Conservation (phyloP, 2,329 filamentous ascomycete genomes). For the Neofusicoccum laricinum region DNA sequence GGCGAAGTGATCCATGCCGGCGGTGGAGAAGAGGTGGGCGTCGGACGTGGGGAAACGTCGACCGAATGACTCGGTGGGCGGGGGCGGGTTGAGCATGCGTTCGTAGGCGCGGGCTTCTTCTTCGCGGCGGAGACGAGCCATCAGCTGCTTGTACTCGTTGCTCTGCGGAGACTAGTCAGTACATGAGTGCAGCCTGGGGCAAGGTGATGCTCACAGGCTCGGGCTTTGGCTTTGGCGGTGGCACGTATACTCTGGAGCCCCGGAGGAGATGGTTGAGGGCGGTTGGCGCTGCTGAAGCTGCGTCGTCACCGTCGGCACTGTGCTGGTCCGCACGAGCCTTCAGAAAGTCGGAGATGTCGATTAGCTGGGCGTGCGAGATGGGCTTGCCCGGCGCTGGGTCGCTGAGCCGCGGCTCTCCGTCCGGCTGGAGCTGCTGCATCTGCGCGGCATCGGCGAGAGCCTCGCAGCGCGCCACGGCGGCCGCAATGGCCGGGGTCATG, state of each 20-base stretch:
- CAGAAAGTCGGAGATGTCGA: constrained; percentile 59
- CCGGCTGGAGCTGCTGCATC: constrained; percentile 25
- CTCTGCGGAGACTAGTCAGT: constrained; percentile 50
- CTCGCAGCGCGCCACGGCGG: constrained; percentile 50
- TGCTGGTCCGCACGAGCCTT: constrained; percentile 28
- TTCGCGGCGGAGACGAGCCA: constrained; percentile 78
- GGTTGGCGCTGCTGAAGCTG: constrained; percentile 23
- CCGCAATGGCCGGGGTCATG: constrained; percentile 68
- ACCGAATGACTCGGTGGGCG: constrained; percentile 56
- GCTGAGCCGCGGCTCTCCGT: constrained; percentile 49
- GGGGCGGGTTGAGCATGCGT: constrained; percentile 67
- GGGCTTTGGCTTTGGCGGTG: constrained; percentile 76
- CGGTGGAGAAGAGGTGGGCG: constrained; percentile 52
- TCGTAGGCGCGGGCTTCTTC: constrained; percentile 82
- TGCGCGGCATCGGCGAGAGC: constrained; percentile 22
- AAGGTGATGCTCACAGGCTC: constrained; percentile 60
- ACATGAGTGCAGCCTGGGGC: background rate
- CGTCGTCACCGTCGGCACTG: background rate
- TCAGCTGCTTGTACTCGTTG: constrained; percentile 78
- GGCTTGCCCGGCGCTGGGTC: constrained; percentile 60
- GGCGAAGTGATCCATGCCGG: constrained; percentile 21
- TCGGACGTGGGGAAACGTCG: constrained; percentile 55
- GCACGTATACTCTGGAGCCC: constrained; percentile 68
- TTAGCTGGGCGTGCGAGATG: constrained; percentile 68
- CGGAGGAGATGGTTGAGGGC: constrained; percentile 67